phyloP scores from a whole-genome alignment of 1,284 basidiomycete genomes.

The Limonomyces culmigenus region DNA sequence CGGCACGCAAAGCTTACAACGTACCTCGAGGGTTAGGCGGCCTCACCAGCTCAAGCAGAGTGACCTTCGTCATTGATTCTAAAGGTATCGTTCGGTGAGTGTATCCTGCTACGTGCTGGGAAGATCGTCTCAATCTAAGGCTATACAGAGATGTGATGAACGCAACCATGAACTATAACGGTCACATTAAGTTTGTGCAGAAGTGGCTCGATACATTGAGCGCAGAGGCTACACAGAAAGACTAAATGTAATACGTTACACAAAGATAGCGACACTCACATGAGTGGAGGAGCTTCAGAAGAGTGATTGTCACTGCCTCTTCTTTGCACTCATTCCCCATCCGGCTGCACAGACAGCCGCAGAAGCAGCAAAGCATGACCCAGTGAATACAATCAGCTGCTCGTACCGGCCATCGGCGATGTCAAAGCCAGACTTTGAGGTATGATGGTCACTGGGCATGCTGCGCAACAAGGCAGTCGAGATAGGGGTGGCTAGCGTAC shows the following conservation, averaged over 20 bases:
- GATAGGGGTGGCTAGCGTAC: slow-evolving; percentile 21
- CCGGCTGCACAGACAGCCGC: too few relatives aligned
- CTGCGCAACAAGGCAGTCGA: slow-evolving; percentile 11
- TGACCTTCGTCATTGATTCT: slow-evolving; percentile 60
- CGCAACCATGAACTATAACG: slow-evolving; percentile 38
- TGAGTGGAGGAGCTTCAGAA: too few relatives aligned
- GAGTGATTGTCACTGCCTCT: too few relatives aligned
- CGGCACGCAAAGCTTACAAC: slow-evolving; percentile 42
- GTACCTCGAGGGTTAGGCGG: slow-evolving; percentile 53
- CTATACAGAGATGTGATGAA: slow-evolving; percentile 31
- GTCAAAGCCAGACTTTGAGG: slow-evolving; percentile 13
- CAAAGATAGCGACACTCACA: too few relatives aligned
- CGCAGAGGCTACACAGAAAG: slow-evolving; percentile 20
- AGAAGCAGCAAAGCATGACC: slow-evolving; percentile 19
- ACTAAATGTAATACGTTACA: too few relatives aligned
- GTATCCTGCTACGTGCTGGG: neutral
- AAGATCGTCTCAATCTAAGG: neutral
- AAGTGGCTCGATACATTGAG: slow-evolving; percentile 42
- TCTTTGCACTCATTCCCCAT: too few relatives aligned
- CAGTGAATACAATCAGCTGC: slow-evolving; percentile 18
- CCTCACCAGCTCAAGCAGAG: slow-evolving; percentile 34
- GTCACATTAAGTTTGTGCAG: slow-evolving; percentile 51
- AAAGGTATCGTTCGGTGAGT: slow-evolving; percentile 47
- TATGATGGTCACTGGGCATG: too few relatives aligned
- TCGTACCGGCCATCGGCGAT: slow-evolving; percentile 16